These are phyloP conservation scores for Metschnikowia anglica DNA, from an alignment of 805 yeast species.

Conservation along the genomic window DNA sequence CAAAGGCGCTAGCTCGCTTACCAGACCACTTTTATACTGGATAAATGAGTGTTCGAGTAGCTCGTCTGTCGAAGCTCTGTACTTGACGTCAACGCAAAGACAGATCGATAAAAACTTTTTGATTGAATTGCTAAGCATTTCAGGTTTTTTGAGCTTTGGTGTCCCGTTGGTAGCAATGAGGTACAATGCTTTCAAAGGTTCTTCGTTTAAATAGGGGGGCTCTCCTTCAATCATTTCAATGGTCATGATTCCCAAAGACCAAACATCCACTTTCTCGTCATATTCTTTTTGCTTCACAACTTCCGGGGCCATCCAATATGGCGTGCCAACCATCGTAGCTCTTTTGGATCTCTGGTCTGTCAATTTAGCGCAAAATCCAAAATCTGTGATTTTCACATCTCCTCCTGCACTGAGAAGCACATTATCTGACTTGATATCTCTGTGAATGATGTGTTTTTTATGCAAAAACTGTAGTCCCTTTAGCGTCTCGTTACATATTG, in stretches of 20 bases:
- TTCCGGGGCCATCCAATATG: constrained; percentile 92
- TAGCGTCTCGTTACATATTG: constrained; percentile 86
- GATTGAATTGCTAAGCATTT: constrained; percentile 65
- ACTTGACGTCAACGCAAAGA: constrained; percentile 89
- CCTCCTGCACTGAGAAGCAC: constrained; percentile 45
- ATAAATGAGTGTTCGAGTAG: constrained; percentile 74
- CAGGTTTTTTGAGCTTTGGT: constrained; percentile 70
- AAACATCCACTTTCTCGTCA: constrained; percentile 78
- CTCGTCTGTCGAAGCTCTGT: constrained; percentile 89
- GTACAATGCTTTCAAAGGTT: constrained; percentile 73
- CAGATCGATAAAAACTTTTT: constrained; percentile 87
- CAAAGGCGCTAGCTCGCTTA: constrained; percentile 57
- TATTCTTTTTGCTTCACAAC: constrained; percentile 77
- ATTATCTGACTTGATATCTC: constrained; percentile 48
- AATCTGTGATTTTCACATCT: constrained; percentile 46
- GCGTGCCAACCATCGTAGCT: constrained; percentile 86
- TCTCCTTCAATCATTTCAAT: constrained; percentile 86
- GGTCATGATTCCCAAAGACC: constrained; percentile 85
- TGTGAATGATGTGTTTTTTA: constrained; percentile 85
- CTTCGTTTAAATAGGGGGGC: constrained; percentile 80
- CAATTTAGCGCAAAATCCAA: constrained; percentile 61
- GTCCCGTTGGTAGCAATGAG: constrained; percentile 80
- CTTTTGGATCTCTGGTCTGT: constrained; percentile 71
- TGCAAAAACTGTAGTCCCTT: constrained; percentile 91
- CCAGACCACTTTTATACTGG: constrained; percentile 56